Base-by-base conservation (phyloP, 2,329 filamentous ascomycete genomes). In the Corinectria fuckeliana region DNA sequence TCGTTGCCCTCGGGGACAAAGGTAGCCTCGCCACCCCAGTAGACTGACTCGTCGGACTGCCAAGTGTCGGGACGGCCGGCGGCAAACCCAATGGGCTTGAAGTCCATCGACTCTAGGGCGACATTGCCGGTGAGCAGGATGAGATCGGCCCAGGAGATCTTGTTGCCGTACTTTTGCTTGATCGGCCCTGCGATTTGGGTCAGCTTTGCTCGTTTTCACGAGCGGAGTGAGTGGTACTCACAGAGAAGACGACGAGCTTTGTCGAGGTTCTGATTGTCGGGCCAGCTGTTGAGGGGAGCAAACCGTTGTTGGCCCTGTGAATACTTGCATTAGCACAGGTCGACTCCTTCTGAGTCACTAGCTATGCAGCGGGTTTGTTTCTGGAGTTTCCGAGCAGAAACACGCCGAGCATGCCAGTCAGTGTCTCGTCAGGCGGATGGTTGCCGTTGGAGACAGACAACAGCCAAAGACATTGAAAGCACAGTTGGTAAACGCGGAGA, bases 101-200 rank as follows among this genome's bases (percentile, higher is more conserved):
- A 85, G 61, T 88, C 90, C 88, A 91, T 92, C 62, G 85, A 86
- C 78, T 93, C 90, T 64, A 93, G 82, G 45, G 90, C 89, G 14
- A 92, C 89, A 73, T 92, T 92, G 65, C 90, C 90, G 25, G 88
- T 85, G 53, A 93, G 83, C 56, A 92, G 81, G 48, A 89, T 75
- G 59, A 93, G 77, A 72, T 93, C 90, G 21, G 90, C 88, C 90
- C 90, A 93, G 0, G 90, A 92, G 76, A 93, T 90, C 81, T 91
- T 91, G 82, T 86, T 87, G 74, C 90, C 90, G 66, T 93, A 93
- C 83, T 93, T 93, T 69, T 91, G 89, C 85, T 93, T 93, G 79
- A 93, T 87, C 56, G 90, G 90, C 88, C 70, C 69, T 71, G 13
- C 14, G 25, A 6, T 28, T n/a, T 25, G 42, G 2, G 16, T 45